Base-by-base conservation (phyloP, 192 early-diverging fungal species). In the Podila horticola region DNA sequence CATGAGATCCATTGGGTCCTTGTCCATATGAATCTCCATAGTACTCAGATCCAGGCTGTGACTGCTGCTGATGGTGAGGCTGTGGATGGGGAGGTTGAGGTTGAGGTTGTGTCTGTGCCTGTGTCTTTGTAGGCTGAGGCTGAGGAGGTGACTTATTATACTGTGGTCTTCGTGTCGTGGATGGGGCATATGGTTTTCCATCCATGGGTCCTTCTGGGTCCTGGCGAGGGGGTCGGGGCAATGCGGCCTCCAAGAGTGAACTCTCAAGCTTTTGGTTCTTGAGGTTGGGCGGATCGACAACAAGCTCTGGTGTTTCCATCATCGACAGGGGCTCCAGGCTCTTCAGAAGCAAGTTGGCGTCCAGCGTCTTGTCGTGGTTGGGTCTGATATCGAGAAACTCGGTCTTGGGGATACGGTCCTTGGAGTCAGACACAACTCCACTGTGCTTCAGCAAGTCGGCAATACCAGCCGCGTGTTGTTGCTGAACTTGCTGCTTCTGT, bases 191-290 rank as follows among this genome's bases (percentile, higher is more conserved):
- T 34, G 77, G 73, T 8, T 45, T 45, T 17, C 13, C 11, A 45
- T 45, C 41, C 41, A 45, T 45, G 41, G 15, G 15, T 45, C 41
- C 41, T 45, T 45, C 41, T 45, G 41, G 41, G 70, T 9, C 70
- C 60, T 15, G 64, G 62, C 4, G 71, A 69, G 0, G 77, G 71
- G 57, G 70, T 69, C 17, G 77, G 52, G 52, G 52, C 52, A 55
- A 22, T n/a, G 52, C 20, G 52, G 52, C 20, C 7, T 55, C n/a
- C 52, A 55, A n/a, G 20, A 24, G 52, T 55, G 52, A n/a, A 24
- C 24, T 55, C 22, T 55, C 52, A 55, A 55, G 52, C 24, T 55
- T 26, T 12, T 55, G 52, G 52, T 55, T 45, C 52, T 55, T 55
- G 52, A 55, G 24, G 24, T 4, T 55, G 8, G 52, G 7, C 5